These are phyloP conservation scores for Fusarium nodosum DNA, from an alignment of 2,329 filamentous ascomycete genomes.

Conservation along the genomic window DNA sequence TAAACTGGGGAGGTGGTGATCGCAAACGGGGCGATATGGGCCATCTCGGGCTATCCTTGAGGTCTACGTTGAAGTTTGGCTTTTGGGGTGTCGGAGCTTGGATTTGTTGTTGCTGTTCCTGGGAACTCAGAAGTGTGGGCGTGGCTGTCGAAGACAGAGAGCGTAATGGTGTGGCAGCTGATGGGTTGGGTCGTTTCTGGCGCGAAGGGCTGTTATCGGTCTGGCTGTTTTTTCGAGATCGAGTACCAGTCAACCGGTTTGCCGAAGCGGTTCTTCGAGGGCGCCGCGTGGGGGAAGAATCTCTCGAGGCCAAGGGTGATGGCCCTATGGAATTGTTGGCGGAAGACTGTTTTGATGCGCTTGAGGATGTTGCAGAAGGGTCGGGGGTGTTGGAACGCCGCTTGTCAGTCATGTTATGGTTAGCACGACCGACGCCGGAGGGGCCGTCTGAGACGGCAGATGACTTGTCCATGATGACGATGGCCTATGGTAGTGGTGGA, in stretches of 20 bases:
- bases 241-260: slow-evolving; percentile 57
- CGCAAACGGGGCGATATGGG: slow-evolving; percentile 82
- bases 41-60: slow-evolving; percentile 76
- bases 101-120: slow-evolving; percentile 70
- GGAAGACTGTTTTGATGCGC: slow-evolving; percentile 55
- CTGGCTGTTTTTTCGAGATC: slow-evolving; percentile 75
- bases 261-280: slow-evolving; percentile 54
- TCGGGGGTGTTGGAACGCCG: slow-evolving; percentile 46
- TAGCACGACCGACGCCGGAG: slow-evolving; percentile 40
- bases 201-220: slow-evolving; percentile 75
- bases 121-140: slow-evolving; percentile 73
- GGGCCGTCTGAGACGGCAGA: slow-evolving; percentile 49
- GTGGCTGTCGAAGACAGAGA: slow-evolving; percentile 77
- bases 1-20: slow-evolving; percentile 76
- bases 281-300: slow-evolving; percentile 63
- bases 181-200: slow-evolving; percentile 63
- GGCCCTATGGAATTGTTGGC: slow-evolving; percentile 54
- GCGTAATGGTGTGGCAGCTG: slow-evolving; percentile 73
- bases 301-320: slow-evolving; percentile 59
- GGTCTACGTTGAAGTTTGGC: slow-evolving; percentile 62
- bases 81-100: slow-evolving; percentile 77
- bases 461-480: slow-evolving; percentile 56
- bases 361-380: slow-evolving; percentile 43
- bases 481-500: slow-evolving; percentile 47
- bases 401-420: slow-evolving; percentile 37